phyloP scores from a whole-genome alignment of 441 rosid species.

The Lepidium campestre region DNA sequence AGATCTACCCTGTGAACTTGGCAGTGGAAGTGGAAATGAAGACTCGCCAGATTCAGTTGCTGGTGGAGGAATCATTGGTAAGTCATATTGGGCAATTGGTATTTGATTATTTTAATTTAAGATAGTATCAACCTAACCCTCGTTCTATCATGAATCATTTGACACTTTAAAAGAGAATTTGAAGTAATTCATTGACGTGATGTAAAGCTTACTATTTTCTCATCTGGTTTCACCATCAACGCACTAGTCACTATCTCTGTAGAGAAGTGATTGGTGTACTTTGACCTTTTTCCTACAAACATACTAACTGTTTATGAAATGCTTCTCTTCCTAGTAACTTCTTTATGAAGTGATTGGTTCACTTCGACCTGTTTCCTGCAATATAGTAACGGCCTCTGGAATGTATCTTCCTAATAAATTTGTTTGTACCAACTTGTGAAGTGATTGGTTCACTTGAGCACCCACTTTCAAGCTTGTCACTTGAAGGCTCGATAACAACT shows the following conservation, averaged over 20 bases:
- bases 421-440: slow-evolving; percentile 30
- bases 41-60: slow-evolving; percentile 62
- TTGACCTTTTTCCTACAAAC: neutral
- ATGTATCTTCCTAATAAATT: neutral
- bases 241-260: neutral
- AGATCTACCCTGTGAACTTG: slow-evolving; percentile 92
- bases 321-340: neutral
- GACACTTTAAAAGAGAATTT: neutral
- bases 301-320: neutral
- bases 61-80: slow-evolving; percentile 94
- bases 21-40: slow-evolving; percentile 89
- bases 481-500: slow-evolving; percentile 71
- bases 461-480: slow-evolving; percentile 67
- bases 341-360: neutral
- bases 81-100: slow-evolving; percentile 18
- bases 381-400: neutral
- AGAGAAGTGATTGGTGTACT: neutral
- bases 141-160: neutral
- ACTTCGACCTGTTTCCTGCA: neutral
- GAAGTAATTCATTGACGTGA: neutral
- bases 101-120: neutral
- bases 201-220: neutral
- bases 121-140: neutral
- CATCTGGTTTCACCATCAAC: neutral
- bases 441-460: slow-evolving; percentile 95